Evolutionary conservation across 148 eudicot species (phyloP).

Genomic region (Euryodendron excelsum): DNA sequence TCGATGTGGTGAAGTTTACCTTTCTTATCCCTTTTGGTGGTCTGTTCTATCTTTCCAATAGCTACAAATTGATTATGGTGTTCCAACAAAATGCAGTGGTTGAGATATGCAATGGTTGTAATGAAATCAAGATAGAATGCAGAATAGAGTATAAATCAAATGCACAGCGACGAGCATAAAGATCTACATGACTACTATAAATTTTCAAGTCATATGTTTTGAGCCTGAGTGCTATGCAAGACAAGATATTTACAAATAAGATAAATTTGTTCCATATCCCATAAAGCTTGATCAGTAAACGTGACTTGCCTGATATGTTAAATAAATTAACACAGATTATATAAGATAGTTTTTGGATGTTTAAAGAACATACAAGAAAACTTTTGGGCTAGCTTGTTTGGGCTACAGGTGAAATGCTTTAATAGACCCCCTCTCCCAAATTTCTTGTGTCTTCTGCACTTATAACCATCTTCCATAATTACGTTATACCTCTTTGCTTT

Average conservation of each 20-base stretch:
- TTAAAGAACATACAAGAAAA: neutral
- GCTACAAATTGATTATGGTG: neutral
- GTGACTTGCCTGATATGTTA: neutral
- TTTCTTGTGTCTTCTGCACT: neutral
- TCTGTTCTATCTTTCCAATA: neutral
- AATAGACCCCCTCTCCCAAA: neutral
- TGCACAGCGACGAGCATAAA: neutral
- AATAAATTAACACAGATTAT: neutral
- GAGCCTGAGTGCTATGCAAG: neutral
- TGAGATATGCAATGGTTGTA: neutral
- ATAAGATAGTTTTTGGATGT: neutral
- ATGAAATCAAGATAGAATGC: conserved; percentile 1
- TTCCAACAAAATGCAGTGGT: neutral
- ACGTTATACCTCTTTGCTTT: neutral
- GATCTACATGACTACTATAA: neutral
- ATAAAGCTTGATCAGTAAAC: neutral
- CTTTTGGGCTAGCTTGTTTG: neutral
- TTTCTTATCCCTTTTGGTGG: neutral
- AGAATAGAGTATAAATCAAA: neutral
- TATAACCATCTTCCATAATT: neutral
- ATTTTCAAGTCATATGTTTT: neutral
- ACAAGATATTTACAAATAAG: neutral
- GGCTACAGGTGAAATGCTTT: neutral
- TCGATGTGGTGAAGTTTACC: neutral
- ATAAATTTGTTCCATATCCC: neutral